Conservation (phyloP, 805 yeast species). For the Cyberlindnera nakhonratchasimensis region DNA sequence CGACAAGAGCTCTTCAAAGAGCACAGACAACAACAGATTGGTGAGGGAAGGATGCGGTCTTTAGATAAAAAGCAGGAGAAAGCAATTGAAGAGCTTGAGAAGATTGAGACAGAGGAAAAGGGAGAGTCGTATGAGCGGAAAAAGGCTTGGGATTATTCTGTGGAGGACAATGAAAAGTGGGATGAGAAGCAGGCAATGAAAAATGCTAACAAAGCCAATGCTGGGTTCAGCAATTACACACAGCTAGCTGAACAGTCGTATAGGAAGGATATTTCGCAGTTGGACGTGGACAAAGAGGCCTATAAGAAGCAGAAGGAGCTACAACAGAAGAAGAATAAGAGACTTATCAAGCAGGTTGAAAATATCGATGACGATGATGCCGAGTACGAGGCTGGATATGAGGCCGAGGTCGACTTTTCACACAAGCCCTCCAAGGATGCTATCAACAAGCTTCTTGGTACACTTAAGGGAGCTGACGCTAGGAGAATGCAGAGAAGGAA, state of each 20-base stretch:
- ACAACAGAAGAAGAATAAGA: slow-evolving; percentile 3
- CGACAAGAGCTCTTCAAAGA: slow-evolving; percentile 37
- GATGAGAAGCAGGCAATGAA: slow-evolving; percentile 37
- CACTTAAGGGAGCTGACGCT: slow-evolving; percentile 20
- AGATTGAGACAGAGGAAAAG: slow-evolving; percentile 26
- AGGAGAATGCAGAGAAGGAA: slow-evolving; percentile 39
- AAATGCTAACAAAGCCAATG: slow-evolving; percentile 26
- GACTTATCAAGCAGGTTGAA: background rate
- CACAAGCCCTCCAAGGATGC: slow-evolving; percentile 38
- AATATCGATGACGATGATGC: background rate
- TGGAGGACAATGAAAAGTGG: slow-evolving; percentile 67
- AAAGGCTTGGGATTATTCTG: slow-evolving; percentile 52
- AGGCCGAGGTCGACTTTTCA: slow-evolving; percentile 24
- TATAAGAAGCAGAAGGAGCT: slow-evolving; percentile 39
- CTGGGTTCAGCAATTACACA: slow-evolving; percentile 47
- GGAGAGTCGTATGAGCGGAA: slow-evolving; percentile 42
- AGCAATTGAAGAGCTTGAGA: slow-evolving; percentile 39
- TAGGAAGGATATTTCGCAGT: slow-evolving; percentile 43
- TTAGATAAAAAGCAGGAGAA: slow-evolving; percentile 32
- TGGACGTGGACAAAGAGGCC: slow-evolving; percentile 38
- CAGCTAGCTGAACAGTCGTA: slow-evolving; percentile 62
- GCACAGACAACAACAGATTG: slow-evolving; percentile 26
- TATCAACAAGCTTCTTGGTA: slow-evolving; percentile 32
- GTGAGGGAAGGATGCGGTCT: slow-evolving; percentile 27
- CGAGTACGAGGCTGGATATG: slow-evolving; percentile 3